Evolutionary conservation across 495 filamentous ascomycete species (phyloP).

Genomic region (Staphylotrichum longicolle): DNA sequence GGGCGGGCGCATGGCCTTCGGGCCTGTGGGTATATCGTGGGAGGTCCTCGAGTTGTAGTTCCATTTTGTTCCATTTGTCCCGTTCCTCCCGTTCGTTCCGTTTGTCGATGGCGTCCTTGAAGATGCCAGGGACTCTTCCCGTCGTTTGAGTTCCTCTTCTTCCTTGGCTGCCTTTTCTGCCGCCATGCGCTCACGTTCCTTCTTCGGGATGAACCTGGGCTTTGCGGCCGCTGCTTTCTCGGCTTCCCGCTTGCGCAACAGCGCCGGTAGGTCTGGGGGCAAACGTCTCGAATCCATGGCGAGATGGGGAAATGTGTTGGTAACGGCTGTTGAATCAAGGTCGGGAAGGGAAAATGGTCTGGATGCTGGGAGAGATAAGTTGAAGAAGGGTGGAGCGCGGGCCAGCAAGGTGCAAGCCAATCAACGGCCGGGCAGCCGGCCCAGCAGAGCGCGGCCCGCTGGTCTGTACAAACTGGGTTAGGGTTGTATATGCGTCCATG

Average conservation of each 20-base stretch:
- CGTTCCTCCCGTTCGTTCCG: conserved; percentile 28
- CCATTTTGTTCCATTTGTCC: conserved; percentile 1
- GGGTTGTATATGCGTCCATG: not conserved
- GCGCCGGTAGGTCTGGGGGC: conserved; percentile 49
- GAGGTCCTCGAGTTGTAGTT: conserved; percentile 18
- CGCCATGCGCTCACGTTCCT: conserved; percentile 80
- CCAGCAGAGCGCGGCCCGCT: too few relatives aligned
- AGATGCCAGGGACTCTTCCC: conserved; percentile 43
- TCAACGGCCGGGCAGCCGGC: too few relatives aligned
- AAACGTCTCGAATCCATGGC: conserved; percentile 29
- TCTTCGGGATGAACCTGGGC: conserved; percentile 91
- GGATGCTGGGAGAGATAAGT: too few relatives aligned
- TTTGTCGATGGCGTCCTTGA: conserved; percentile 13
- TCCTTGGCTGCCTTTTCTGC: conserved; percentile 84
- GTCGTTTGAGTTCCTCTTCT: conserved; percentile 65
- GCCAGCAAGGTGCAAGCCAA: not conserved
- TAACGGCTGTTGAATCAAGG: not conserved
- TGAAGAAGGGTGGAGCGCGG: not conserved
- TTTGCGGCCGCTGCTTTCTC: conserved; percentile 52
- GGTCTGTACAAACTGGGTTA: not conserved
- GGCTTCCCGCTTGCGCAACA: conserved; percentile 48
- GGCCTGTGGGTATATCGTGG: conserved; percentile 66
- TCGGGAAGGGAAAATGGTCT: not conserved
- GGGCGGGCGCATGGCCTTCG: conserved; percentile 65
- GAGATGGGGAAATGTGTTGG: not conserved